Conservation (phyloP, 2,329 filamentous ascomycete genomes). For the Torrubiella hemipterigena region DNA sequence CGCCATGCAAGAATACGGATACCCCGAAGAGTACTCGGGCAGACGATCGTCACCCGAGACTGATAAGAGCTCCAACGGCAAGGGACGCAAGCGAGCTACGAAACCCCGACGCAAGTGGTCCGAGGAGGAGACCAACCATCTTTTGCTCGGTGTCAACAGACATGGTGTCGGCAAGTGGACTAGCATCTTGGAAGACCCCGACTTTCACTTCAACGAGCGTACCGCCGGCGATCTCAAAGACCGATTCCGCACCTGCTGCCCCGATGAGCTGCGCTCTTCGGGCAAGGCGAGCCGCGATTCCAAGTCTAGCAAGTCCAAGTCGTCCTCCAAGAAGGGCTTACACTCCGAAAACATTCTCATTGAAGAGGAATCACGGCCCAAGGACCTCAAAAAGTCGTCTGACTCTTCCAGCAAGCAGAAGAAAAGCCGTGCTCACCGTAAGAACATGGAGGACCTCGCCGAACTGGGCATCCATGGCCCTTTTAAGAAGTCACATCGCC, state of each 20-base stretch:
- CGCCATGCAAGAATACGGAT: constrained; percentile 24
- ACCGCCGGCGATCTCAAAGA: constrained; percentile 54
- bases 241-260: constrained; percentile 54
- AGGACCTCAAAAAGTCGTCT: constrained; percentile 15
- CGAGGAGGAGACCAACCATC: constrained; percentile 50
- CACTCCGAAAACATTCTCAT: constrained; percentile 46
- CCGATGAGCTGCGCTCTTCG: constrained; percentile 41
- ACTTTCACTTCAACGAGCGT: constrained; percentile 48
- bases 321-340: constrained; percentile 30
- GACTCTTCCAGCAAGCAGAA: constrained; percentile 24
- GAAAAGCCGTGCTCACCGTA: constrained; percentile 42
- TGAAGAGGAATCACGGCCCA: constrained; percentile 25
- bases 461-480: constrained; percentile 49
- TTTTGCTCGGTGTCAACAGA: constrained; percentile 47
- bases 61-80: constrained; percentile 21
- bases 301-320: constrained; percentile 14
- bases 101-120: constrained; percentile 53
- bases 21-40: constrained; percentile 13
- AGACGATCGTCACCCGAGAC: constrained; percentile 15
- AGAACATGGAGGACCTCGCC: constrained; percentile 41
- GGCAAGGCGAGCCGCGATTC: constrained; percentile 16
- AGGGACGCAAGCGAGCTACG: constrained; percentile 39
- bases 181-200: constrained; percentile 47
- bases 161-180: constrained; percentile 57
- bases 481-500: constrained; percentile 49